Evolutionary conservation across 331 rosid species (phyloP), one percentile per base, ranked within the genome.

Genomic region (Quercus phellos): DNA sequence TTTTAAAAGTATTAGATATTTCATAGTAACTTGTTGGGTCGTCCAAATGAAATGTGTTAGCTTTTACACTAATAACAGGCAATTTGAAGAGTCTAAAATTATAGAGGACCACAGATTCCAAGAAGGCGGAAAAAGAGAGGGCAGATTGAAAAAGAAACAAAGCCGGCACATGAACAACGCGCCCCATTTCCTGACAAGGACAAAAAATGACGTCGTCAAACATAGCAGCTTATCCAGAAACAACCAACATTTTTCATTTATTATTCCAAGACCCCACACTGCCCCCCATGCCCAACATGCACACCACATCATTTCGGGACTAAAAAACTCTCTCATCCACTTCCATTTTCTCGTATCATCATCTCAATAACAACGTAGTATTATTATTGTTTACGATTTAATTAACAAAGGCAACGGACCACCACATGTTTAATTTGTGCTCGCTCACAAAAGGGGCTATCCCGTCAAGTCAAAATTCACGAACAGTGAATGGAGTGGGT

Each of bases 141-240:
- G 13, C 4, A 3, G 16, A 63, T 8, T 5, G 63, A 24, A 51
- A 30, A 22, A 17, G 61, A 42, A 80, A 69, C 30, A 29, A 50
- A 75, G 77, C 77, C 77, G 84, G 84, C 84, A 59, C 73, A 35
- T 59, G 60, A 60, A 59, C 46, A 70, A 61, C 70, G 74, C 51
- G 68, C 34, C 21, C 16, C 18, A 26, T n/a, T 21, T 29, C 12
- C 10, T 0, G 2, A 77, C 51, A 13, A n/a, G 38, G 46, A 30
- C 56, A 22, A 73, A 22, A 73, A n/a, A 3, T 73, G 24, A 79
- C 78, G 51, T 64, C 72, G 14, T 27, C 24, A 11, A 66, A 73
- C 4, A 63, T 53, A 79, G 46, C 54, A 38, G 46, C 56, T 61
- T 72, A 79, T 80, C 75, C 75, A 5, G 3, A 27, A 34, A 22